phyloP scores from a whole-genome alignment of 495 filamentous ascomycete genomes.

The Viridothelium virens region DNA sequence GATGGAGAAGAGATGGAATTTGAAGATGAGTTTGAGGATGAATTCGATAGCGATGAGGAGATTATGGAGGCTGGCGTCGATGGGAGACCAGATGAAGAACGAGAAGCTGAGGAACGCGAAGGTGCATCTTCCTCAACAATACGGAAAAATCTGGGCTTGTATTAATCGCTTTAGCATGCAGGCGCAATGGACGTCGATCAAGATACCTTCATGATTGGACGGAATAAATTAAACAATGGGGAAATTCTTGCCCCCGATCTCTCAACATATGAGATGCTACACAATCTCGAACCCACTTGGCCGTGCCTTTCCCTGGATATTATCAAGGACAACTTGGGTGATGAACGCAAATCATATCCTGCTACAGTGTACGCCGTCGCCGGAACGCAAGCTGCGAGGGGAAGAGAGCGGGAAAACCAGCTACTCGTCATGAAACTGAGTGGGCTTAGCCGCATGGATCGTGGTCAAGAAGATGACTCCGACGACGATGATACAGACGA shows the following conservation, averaged over 20 bases:
- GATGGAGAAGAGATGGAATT: conserved; percentile 70
- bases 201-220: conserved; percentile 85
- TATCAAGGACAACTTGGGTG: conserved; percentile 76
- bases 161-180: conserved; percentile 25
- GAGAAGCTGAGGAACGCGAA: conserved; percentile 72
- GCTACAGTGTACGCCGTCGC: conserved; percentile 89
- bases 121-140: conserved; percentile 40
- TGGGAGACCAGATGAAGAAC: conserved; percentile 82
- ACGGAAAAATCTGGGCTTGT: conserved; percentile 21
- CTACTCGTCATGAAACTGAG: conserved; percentile 94
- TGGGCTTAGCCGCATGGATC: conserved; percentile 76
- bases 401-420: conserved; percentile 74
- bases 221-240: conserved; percentile 75
- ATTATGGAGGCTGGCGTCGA: conserved; percentile 91
- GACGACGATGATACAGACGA: conserved; percentile 70
- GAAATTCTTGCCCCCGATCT: conserved; percentile 85
- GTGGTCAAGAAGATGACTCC: conserved; percentile 51
- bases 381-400: conserved; percentile 80
- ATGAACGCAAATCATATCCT: conserved; percentile 82
- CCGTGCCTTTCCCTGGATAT: conserved; percentile 96
- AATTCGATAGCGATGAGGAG: conserved; percentile 95
- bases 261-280: conserved; percentile 92
- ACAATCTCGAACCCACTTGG: conserved; percentile 85
- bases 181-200: conserved; percentile 87
- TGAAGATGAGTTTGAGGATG: conserved; percentile 93